A percentile compares a stretch with the other conserved stretches of the same genome.
Conservation (phyloP, 495 filamentous ascomycete species). For the Podospora pseudocomata region DNA sequence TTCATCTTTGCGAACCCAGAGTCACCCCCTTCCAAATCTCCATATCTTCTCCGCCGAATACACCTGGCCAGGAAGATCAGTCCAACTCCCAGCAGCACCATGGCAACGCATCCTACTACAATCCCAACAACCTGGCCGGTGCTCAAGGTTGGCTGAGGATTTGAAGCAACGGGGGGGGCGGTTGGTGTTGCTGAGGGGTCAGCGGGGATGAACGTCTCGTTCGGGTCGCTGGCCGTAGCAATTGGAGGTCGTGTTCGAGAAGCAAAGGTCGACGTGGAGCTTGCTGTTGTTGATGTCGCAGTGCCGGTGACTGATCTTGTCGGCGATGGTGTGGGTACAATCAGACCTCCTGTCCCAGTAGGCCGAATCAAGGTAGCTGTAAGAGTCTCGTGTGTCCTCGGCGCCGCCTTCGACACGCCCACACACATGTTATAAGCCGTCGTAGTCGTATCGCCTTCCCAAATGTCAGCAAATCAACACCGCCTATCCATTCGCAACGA, state of each 20-base stretch:
- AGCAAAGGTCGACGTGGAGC: slow-evolving; percentile 12
- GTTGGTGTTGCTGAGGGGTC: slow-evolving; percentile 1
- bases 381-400: slow-evolving; percentile 58
- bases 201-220: slow-evolving; percentile 12
- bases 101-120: slow-evolving; percentile 40
- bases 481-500: background rate
- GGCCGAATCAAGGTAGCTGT: slow-evolving; percentile 53
- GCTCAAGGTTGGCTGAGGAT: slow-evolving; percentile 24
- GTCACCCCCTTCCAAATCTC: slow-evolving; percentile 33
- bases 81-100: slow-evolving; percentile 37
- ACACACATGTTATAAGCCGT: slow-evolving; percentile 58
- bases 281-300: slow-evolving; percentile 17
- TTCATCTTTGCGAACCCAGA: slow-evolving; percentile 36
- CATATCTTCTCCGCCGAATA: slow-evolving; percentile 35
- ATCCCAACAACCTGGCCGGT: slow-evolving; percentile 47
- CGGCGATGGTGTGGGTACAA: slow-evolving; percentile 25
- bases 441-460: slow-evolving; percentile 30
- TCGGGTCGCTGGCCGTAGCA: slow-evolving; percentile 14
- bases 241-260: slow-evolving; percentile 16
- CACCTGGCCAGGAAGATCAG: slow-evolving; percentile 42
- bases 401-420: slow-evolving; percentile 47
- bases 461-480: slow-evolving; percentile 21
- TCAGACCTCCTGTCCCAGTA: slow-evolving; percentile 25
- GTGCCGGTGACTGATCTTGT: slow-evolving; percentile 17
- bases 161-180: slow-evolving; percentile 10